phyloP scores from a whole-genome alignment of 164 flowering plant species.

The Magnolia kwangsiensis region DNA sequence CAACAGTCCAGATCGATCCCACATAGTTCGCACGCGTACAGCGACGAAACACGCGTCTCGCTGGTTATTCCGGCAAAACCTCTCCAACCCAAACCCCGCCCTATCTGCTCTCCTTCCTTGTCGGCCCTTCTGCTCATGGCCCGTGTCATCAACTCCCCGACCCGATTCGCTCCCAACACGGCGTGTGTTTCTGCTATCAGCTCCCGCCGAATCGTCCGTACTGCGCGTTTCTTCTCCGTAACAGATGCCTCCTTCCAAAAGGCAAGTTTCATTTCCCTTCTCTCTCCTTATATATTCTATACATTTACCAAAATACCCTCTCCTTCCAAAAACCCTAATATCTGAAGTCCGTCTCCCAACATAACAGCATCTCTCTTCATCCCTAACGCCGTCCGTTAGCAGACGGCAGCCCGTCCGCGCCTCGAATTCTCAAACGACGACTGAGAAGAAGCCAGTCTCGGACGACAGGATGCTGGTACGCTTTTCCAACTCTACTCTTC shows the following conservation, averaged over 20 bases:
- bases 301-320: too few relatives aligned
- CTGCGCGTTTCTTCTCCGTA: background rate
- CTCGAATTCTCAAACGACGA: slow-evolving; percentile 36
- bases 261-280: slow-evolving; percentile 14
- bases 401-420: slow-evolving; percentile 18
- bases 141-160: slow-evolving; percentile 19
- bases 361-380: slow-evolving; percentile 1
- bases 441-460: slow-evolving; percentile 28
- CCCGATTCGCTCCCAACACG: slow-evolving; percentile 25
- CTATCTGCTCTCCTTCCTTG: background rate
- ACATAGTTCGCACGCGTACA: background rate
- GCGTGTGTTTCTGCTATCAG: slow-evolving; percentile 17
- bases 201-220: slow-evolving; percentile 10
- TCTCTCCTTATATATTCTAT: background rate
- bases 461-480: slow-evolving; percentile 56
- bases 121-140: slow-evolving; percentile 21
- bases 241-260: slow-evolving; percentile 9
- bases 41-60: background rate
- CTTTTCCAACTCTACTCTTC: background rate
- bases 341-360: background rate
- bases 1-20: background rate
- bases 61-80: background rate
- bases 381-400: slow-evolving; percentile 3
- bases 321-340: background rate
- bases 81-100: background rate